Conservation (phyloP, 441 rosid species). For the Pelargonium fulgidum region DNA sequence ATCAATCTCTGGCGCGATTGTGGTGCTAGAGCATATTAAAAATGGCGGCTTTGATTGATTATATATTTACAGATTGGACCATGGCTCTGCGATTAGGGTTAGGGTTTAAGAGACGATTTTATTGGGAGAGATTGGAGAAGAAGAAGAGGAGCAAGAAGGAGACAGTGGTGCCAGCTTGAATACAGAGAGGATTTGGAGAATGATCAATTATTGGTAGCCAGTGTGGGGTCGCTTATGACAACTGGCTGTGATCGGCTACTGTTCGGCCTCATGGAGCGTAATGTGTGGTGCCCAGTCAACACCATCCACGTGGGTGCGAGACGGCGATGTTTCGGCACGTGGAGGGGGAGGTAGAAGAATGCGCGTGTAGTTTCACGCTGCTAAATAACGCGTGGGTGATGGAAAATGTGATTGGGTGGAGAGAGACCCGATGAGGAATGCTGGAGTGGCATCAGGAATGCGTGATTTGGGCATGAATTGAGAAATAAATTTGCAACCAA, state of each 20-base stretch:
- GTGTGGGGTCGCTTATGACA: constrained; percentile 21
- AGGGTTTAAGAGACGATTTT: constrained; percentile 42
- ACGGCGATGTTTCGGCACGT: too few relatives aligned
- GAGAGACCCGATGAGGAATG: too few relatives aligned
- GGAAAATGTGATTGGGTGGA: too few relatives aligned
- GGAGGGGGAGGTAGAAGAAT: too few relatives aligned
- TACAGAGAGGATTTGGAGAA: constrained; percentile 44
- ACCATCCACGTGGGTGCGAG: too few relatives aligned
- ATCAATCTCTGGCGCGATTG: too few relatives aligned
- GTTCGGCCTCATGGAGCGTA: not conserved
- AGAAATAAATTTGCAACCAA: too few relatives aligned
- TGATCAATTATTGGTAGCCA: constrained; percentile 50
- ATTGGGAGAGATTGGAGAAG: not conserved
- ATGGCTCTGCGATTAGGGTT: constrained; percentile 16
- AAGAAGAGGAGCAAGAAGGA: constrained; percentile 11
- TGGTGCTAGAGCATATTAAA: not conserved
- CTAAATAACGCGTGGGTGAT: too few relatives aligned
- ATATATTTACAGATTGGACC: not conserved
- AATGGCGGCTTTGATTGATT: not conserved
- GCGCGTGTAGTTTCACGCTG: too few relatives aligned
- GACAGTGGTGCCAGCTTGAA: constrained; percentile 61
- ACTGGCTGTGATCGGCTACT: not conserved
- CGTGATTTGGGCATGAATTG: too few relatives aligned
- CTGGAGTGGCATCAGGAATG: too few relatives aligned
- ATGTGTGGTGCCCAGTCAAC: not conserved